These are phyloP conservation scores for Diaporthe eres DNA, from an alignment of 2,329 filamentous ascomycete species.

Conservation along the genomic window DNA sequence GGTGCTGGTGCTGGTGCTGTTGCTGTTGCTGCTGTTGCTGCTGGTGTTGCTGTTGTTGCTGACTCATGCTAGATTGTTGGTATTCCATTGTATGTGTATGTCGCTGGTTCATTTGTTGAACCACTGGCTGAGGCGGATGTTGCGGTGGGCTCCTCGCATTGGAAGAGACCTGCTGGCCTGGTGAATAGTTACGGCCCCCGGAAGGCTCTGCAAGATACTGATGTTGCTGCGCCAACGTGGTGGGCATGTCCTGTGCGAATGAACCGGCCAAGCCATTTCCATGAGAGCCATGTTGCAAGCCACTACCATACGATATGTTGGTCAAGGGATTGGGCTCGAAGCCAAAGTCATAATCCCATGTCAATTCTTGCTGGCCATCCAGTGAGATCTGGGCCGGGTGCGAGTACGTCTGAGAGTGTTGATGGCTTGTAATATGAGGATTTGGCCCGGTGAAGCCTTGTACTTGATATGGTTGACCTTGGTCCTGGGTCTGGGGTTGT, in stretches of 20 bases:
- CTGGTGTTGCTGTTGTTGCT: conserved; percentile 48
- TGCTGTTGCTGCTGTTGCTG: conserved; percentile 47
- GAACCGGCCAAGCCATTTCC: conserved; percentile 24
- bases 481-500: conserved; percentile 5
- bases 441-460: conserved; percentile 34
- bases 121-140: conserved; percentile 38
- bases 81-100: conserved; percentile 38
- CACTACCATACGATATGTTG: conserved; percentile 23
- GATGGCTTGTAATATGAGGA: conserved; percentile 34
- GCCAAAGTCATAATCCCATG: conserved; percentile 40
- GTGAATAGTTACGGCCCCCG: conserved; percentile 5
- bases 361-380: conserved; percentile 30
- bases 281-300: conserved; percentile 33
- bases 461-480: conserved; percentile 35
- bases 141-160: conserved; percentile 39
- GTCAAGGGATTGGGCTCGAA: conserved; percentile 34
- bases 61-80: conserved; percentile 44
- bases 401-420: conserved; percentile 37
- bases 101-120: conserved; percentile 36
- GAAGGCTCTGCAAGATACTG: conserved; percentile 35
- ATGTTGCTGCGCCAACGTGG: conserved; percentile 31
- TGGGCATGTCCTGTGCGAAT: conserved; percentile 36
- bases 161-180: conserved; percentile 7
- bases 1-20: conserved; percentile 40
- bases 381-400: conserved; percentile 32